Evolutionary conservation across 208 protist species (phyloP).

Genomic region (Balamuthia mandrillaris): DNA sequence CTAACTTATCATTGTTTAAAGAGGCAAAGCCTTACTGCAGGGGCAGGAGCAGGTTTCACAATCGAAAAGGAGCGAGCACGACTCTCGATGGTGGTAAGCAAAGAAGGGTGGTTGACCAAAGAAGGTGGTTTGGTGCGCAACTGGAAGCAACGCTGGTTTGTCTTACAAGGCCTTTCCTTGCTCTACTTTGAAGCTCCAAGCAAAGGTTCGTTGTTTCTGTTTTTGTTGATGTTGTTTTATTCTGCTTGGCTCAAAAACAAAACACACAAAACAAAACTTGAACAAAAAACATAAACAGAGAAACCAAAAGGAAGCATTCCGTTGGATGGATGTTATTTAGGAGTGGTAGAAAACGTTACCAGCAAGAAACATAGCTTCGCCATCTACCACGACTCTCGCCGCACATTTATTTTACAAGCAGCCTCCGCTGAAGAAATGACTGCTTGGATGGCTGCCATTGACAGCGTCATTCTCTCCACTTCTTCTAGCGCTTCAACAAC

Average conservation of each 20-base stretch:
- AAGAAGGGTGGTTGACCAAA: slow-evolving; percentile 21
- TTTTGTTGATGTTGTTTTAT: too few species aligned
- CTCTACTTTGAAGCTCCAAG: slow-evolving; percentile 3
- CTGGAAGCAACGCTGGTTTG: slow-evolving; percentile 28
- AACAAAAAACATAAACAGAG: too few species aligned
- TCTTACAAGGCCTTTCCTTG: background rate
- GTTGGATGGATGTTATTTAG: background rate
- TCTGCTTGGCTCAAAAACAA: too few species aligned
- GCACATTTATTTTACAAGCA: slow-evolving; percentile 11
- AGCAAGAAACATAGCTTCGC: slow-evolving; percentile 21
- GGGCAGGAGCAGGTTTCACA: too few species aligned
- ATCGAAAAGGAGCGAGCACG: too few species aligned
- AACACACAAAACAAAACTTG: too few species aligned
- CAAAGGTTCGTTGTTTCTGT: too few species aligned
- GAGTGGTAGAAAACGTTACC: background rate
- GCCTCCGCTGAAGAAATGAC: background rate
- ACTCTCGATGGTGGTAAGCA: background rate
- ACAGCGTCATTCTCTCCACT: background rate
- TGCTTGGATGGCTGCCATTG: background rate
- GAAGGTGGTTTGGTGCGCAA: slow-evolving; percentile 8
- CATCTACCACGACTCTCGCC: slow-evolving; percentile 6
- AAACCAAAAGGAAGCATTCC: background rate
- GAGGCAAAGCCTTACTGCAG: too few species aligned
- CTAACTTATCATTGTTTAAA: too few species aligned
- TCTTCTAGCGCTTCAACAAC: too few species aligned